phyloP scores from a whole-genome alignment of 192 early-diverging fungal species.

The Irineochytrium annulatum region DNA sequence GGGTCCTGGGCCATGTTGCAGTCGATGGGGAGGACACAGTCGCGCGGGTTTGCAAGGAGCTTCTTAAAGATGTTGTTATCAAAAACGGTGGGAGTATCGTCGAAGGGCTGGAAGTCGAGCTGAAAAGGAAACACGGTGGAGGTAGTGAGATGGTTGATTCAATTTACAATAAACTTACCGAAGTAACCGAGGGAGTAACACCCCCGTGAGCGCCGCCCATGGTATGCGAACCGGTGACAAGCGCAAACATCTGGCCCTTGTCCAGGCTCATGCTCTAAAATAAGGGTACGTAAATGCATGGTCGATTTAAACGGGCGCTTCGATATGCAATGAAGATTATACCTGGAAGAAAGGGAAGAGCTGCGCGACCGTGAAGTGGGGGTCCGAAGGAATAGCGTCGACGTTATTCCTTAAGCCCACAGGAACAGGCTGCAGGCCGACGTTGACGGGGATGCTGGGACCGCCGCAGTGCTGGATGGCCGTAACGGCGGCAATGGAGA shows the following conservation, averaged over 20 bases:
- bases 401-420: not conserved
- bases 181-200: too few species aligned
- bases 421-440: too few species aligned
- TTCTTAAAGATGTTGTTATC: not conserved
- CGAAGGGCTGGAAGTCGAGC: too few species aligned
- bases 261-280: conserved; percentile 11
- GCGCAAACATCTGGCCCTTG: conserved; percentile 21
- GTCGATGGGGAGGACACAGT: conserved; percentile 1
- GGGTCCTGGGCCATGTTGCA: conserved; percentile 1
- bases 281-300: too few species aligned
- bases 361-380: too few species aligned
- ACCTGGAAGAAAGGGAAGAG: too few species aligned
- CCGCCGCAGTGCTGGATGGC: not conserved
- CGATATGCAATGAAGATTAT: too few species aligned
- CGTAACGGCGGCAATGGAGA: not conserved
- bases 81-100: not conserved
- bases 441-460: not conserved
- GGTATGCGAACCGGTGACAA: conserved; percentile 28
- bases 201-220: too few species aligned
- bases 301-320: too few species aligned
- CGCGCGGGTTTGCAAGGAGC: not conserved
- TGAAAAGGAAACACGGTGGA: too few species aligned
- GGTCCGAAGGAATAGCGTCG: not conserved
- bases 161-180: too few species aligned
- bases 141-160: too few species aligned